A percentile compares a stretch with the other conserved stretches of the same genome.
Evolutionary conservation across 73 alveolate genomes (phyloP).

Genomic region (Symbiodinium pilosum): DNA sequence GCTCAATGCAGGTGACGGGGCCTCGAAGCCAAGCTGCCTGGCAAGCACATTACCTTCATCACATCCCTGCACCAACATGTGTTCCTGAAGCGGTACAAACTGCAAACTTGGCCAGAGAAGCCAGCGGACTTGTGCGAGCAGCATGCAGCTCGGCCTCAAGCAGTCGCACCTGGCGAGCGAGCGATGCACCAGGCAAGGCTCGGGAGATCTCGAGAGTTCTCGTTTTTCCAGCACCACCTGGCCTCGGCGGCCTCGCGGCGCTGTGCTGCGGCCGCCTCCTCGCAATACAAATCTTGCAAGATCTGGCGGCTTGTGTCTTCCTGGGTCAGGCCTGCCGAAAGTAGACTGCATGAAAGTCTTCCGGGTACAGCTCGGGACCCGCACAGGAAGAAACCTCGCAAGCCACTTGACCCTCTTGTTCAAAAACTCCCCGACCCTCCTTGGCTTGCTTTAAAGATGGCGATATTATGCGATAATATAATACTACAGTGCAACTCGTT

Average conservation of each 20-base stretch:
- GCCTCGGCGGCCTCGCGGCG: conserved; percentile 28
- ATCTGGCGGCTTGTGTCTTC: too few relatives aligned
- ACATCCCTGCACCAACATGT: neutral
- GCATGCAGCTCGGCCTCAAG: conserved; percentile 12
- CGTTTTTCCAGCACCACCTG: neutral
- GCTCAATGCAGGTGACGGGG: conserved; percentile 88
- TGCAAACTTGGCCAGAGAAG: neutral
- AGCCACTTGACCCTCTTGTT: too few relatives aligned
- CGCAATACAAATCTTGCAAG: too few relatives aligned
- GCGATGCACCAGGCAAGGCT: neutral
- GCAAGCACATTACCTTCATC: neutral
- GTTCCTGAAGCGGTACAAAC: neutral
- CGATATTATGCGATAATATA: neutral
- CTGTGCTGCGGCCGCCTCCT: conserved; percentile 11
- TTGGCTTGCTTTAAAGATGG: too few relatives aligned
- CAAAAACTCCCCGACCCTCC: too few relatives aligned
- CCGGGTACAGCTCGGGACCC: too few relatives aligned
- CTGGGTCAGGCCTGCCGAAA: too few relatives aligned
- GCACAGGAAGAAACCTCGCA: too few relatives aligned
- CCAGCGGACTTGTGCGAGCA: conserved; percentile 23
- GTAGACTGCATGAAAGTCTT: too few relatives aligned
- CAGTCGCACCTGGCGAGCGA: neutral
- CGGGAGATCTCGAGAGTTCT: too few relatives aligned
- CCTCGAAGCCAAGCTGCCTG: conserved; percentile 78
- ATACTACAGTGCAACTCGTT: neutral